Evolutionary conservation across 2,329 filamentous ascomycete genomes (phyloP).

Genomic region (Fusarium sp.): DNA sequence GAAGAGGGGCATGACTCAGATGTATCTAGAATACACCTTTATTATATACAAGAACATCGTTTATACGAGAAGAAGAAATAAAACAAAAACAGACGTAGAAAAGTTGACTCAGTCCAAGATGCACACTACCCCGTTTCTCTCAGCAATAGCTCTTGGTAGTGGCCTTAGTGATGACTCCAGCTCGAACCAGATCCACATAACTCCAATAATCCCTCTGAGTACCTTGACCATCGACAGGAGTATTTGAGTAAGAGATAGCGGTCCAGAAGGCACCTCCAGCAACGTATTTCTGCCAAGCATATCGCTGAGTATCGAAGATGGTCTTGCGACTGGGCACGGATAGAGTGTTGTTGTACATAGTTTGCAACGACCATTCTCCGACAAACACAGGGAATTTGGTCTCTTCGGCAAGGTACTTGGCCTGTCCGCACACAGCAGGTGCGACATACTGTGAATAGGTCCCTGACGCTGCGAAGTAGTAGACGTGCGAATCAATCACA

Average conservation of each 20-base stretch:
- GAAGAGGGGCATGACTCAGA: too few relatives aligned
- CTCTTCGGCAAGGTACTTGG: background rate
- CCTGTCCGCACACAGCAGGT: conserved; percentile 4
- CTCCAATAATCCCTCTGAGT: conserved; percentile 11
- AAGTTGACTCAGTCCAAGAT: too few relatives aligned
- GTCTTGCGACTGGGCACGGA: background rate
- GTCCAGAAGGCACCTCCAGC: conserved; percentile 6
- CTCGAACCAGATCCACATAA: conserved; percentile 1
- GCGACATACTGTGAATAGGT: background rate
- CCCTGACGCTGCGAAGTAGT: conserved; percentile 2
- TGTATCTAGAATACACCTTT: too few relatives aligned
- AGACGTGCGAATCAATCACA: background rate
- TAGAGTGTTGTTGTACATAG: conserved; percentile 5
- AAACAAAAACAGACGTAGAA: too few relatives aligned
- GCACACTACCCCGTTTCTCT: background rate
- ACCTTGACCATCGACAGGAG: conserved; percentile 3
- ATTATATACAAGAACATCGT: too few relatives aligned
- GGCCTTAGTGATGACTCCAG: conserved; percentile 3
- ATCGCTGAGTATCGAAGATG: conserved; percentile 6
- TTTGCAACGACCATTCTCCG: background rate
- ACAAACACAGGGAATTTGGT: conserved; percentile 4
- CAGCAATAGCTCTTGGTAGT: conserved; percentile 4
- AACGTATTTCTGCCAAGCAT: background rate
- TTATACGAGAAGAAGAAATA: too few relatives aligned
- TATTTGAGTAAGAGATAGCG: conserved; percentile 1